Evolutionary conservation across 2,329 filamentous ascomycete species (phyloP).

Genomic region (Bimuria novae-zelandiae): DNA sequence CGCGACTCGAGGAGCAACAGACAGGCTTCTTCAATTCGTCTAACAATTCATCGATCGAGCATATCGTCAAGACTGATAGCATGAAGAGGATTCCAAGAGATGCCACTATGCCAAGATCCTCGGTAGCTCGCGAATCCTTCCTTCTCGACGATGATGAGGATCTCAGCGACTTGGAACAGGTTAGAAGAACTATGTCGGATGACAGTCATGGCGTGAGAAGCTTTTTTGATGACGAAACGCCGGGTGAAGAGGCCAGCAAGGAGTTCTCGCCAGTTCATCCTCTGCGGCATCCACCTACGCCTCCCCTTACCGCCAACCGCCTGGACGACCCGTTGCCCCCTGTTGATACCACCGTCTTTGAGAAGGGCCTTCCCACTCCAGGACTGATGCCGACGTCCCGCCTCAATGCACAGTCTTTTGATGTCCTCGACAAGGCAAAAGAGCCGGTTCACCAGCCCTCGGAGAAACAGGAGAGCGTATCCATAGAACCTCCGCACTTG

Average conservation of each 20-base stretch:
- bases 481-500: slow-evolving; percentile 58
- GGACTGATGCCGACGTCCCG: slow-evolving; percentile 43
- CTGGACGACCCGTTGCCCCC: slow-evolving; percentile 26
- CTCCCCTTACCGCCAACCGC: slow-evolving; percentile 48
- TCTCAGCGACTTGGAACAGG: slow-evolving; percentile 58
- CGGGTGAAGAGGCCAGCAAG: slow-evolving; percentile 38
- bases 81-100: slow-evolving; percentile 54
- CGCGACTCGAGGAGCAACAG: slow-evolving; percentile 19
- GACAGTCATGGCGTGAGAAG: slow-evolving; percentile 50
- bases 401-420: slow-evolving; percentile 30
- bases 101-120: slow-evolving; percentile 46
- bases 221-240: slow-evolving; percentile 56
- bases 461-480: slow-evolving; percentile 19
- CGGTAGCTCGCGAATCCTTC: slow-evolving; percentile 49
- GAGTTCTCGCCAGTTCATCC: slow-evolving; percentile 36
- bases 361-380: slow-evolving; percentile 44
- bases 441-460: slow-evolving; percentile 31
- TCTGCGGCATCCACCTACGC: slow-evolving; percentile 49
- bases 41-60: slow-evolving; percentile 54
- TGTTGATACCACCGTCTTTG: slow-evolving; percentile 36
- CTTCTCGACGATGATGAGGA: slow-evolving; percentile 59
- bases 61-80: slow-evolving; percentile 57
- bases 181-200: slow-evolving; percentile 53
- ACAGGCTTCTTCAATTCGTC: slow-evolving; percentile 40
- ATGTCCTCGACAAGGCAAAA: slow-evolving; percentile 19